Evolutionary conservation across 768 basidiomycete genomes (phyloP), one percentile per base, ranked within the genome.

Genomic region (Austroboletus festivus): DNA sequence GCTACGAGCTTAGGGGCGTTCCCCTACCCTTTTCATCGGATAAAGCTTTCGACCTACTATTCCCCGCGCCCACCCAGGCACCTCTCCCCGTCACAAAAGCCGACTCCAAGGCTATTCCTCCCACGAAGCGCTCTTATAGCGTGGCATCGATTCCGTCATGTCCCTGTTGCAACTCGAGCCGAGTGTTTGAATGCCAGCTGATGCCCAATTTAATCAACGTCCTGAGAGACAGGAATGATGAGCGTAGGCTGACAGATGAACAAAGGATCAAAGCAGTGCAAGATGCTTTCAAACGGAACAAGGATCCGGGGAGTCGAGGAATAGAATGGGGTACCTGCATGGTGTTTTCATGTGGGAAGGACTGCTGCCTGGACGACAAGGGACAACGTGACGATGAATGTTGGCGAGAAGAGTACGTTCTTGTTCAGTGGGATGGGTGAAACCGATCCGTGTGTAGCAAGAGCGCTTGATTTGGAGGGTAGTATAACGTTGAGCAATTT

Each of bases 321-420:
- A 93, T 98, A 90, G 92, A 94, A 50, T 98, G 93, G 92, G 95
- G 95, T 0, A 94, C 89, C 1, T 83, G 86, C 48, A 73, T 95
- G 72, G 75, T 98, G 10, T 95, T 93, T 68, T 88, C 88, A 1
- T 97, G 95, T 60, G 78, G 78, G 58, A 76, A 76, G 39, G 90
- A 95, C 64, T 96, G 93, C 63, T 82, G 80, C 59, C 46, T 70
- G 45, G 71, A 68, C 38, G 73, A 69, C 20, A 71, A 67, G 5
- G 72, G 71, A 10, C 67, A 64, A 22, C 72, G 73, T 22, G 70
- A 66, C 33, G 61, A 56, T 48, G 68, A 70, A 15, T 67, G 64
- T 21, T 92, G 89, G 89, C 74, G 75, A 44, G 90, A 92, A 60
- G 90, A 92, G 65, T 51, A 73, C 33, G 89, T 90, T 7, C 65